Conservation (phyloP, 495 filamentous ascomycete species). For the Penicillium canariense region DNA sequence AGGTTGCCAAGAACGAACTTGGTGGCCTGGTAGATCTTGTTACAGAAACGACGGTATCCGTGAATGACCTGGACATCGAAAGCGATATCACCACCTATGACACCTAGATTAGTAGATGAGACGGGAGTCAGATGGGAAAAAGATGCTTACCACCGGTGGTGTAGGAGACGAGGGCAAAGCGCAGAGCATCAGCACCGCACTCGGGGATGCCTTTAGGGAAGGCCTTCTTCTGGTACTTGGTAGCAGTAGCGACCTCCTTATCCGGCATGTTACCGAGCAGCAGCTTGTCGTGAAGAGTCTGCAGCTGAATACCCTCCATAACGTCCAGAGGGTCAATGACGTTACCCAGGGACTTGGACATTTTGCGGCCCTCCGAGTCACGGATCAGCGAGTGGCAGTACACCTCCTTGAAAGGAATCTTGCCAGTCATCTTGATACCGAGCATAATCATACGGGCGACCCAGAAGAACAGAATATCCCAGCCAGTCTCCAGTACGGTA, state of each 20-base stretch:
- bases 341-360: conserved; percentile 82
- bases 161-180: conserved; percentile 78
- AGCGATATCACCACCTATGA: conserved; percentile 66
- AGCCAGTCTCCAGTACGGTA: conserved; percentile 73
- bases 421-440: conserved; percentile 69
- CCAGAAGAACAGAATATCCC: conserved; percentile 90
- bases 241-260: conserved; percentile 69
- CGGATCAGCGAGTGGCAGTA: conserved; percentile 76
- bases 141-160: conserved; percentile 69
- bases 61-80: conserved; percentile 84
- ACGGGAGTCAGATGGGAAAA: conserved; percentile 8
- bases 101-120: conserved; percentile 19
- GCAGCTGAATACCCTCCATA: conserved; percentile 68
- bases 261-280: conserved; percentile 67
- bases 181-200: conserved; percentile 81
- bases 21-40: conserved; percentile 90
- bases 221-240: conserved; percentile 74
- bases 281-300: conserved; percentile 68
- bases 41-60: conserved; percentile 81
- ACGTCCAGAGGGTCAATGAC: conserved; percentile 81
- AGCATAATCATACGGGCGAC: conserved; percentile 83
- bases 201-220: conserved; percentile 83
- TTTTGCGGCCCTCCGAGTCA: conserved; percentile 77
- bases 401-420: conserved; percentile 75
- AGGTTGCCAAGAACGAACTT: conserved; percentile 62